Conservation (phyloP, 495 filamentous ascomycete genomes). For the Aspergillus ellipticus region DNA sequence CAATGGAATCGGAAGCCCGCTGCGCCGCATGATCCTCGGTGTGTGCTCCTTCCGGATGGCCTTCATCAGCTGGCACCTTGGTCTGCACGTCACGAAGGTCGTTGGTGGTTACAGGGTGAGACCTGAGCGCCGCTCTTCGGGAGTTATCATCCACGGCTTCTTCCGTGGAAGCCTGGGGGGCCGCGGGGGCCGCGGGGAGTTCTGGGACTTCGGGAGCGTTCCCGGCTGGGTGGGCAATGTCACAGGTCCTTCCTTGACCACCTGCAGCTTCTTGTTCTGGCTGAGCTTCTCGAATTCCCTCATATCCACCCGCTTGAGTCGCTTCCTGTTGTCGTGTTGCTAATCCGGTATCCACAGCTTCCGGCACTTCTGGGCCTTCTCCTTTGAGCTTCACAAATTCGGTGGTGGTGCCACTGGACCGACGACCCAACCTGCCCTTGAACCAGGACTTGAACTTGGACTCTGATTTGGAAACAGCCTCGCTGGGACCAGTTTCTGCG, state of each 20-base stretch:
- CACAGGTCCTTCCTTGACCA: not conserved
- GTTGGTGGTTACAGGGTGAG: constrained; percentile 28
- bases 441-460: constrained; percentile 60
- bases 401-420: constrained; percentile 24
- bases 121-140: constrained; percentile 28
- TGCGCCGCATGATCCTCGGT: constrained; percentile 12
- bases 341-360: constrained; percentile 2
- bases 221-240: constrained; percentile 1
- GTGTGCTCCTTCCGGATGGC: constrained; percentile 11
- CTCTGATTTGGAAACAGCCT: constrained; percentile 24
- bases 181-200: not conserved
- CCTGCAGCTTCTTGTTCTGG: not conserved
- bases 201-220: constrained; percentile 7
- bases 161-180: not conserved
- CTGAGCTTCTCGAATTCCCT: not conserved
- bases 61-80: constrained; percentile 12
- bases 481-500: constrained; percentile 18
- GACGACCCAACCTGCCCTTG: constrained; percentile 50
- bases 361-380: constrained; percentile 1
- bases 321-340: not conserved
- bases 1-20: constrained; percentile 17
- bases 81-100: constrained; percentile 22
- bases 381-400: not conserved
- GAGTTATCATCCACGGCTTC: constrained; percentile 10
- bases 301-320: not conserved